phyloP scores from a whole-genome alignment of 257 asterid species.

The Jacaranda copaia region DNA sequence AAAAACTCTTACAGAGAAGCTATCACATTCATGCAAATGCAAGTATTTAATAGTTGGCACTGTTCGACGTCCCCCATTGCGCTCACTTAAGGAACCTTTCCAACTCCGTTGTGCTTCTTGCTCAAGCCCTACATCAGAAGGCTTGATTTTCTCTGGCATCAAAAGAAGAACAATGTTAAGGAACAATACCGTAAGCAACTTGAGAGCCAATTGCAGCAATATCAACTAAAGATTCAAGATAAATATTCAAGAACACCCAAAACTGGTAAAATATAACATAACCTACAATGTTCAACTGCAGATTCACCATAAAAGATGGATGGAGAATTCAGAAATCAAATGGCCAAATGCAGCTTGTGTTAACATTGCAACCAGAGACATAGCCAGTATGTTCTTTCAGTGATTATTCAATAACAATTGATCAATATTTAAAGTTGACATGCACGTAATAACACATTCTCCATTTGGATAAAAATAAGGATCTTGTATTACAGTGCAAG shows the following conservation, averaged over 20 bases:
- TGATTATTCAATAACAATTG: slow-evolving; percentile 13
- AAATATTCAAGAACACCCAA: no score
- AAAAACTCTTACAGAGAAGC: slow-evolving; percentile 80
- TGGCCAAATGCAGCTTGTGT: background rate
- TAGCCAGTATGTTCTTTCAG: background rate
- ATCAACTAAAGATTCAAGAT: slow-evolving; percentile 9
- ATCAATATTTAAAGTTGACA: background rate
- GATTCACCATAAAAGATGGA: slow-evolving; percentile 6
- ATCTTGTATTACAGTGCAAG: background rate
- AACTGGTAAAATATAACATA: no score
- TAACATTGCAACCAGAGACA: no score
- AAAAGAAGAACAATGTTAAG: slow-evolving; percentile 38
- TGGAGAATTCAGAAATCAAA: slow-evolving; percentile 33
- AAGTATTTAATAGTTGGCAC: slow-evolving; percentile 79
- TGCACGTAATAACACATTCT: background rate
- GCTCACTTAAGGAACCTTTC: slow-evolving; percentile 64
- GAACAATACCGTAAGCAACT: background rate
- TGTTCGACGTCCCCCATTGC: slow-evolving; percentile 59
- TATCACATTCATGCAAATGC: slow-evolving; percentile 85
- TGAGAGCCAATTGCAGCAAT: slow-evolving; percentile 27
- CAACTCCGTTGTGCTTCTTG: slow-evolving; percentile 91
- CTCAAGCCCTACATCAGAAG: slow-evolving; percentile 98
- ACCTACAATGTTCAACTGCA: background rate
- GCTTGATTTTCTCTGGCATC: slow-evolving; percentile 90
- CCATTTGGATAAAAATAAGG: background rate